A percentile compares a stretch with the other conserved stretches of the same genome.
These are phyloP conservation scores for Phialocephala sp. DNA, from an alignment of 2,329 filamentous ascomycete species.

Conservation along the genomic window DNA sequence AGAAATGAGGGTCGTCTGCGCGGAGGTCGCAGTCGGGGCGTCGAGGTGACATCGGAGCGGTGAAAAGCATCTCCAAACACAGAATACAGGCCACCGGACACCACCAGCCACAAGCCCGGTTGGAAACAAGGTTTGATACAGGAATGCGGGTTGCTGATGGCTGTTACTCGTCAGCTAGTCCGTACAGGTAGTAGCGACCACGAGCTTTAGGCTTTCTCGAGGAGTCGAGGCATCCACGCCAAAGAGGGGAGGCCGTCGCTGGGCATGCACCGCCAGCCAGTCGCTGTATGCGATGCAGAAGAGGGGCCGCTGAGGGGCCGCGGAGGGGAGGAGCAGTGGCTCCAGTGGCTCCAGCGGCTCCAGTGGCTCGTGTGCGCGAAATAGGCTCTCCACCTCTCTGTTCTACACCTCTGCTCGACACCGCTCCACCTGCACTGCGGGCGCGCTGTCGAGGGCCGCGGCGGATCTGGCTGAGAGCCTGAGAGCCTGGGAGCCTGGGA, in stretches of 20 bases:
- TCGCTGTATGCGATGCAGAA: neutral
- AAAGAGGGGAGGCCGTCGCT: neutral
- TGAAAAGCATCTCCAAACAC: slow-evolving; percentile 1
- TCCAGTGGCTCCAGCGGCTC: neutral
- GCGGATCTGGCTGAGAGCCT: neutral
- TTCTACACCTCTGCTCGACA: too few relatives aligned
- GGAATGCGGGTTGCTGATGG: neutral
- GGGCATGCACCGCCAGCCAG: slow-evolving; percentile 1
- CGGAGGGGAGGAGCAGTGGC: neutral
- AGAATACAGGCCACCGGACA: neutral
- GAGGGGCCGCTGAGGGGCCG: neutral
- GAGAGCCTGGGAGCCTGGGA: too few relatives aligned
- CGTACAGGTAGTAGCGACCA: neutral
- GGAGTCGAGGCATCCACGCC: too few relatives aligned
- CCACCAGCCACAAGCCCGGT: slow-evolving; percentile 8
- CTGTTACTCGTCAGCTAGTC: neutral
- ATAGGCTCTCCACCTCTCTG: too few relatives aligned
- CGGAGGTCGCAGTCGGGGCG: neutral
- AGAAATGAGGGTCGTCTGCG: neutral
- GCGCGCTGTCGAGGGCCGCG: neutral
- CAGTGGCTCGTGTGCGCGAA: too few relatives aligned
- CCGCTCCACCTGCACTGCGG: neutral
- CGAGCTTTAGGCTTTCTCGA: neutral
- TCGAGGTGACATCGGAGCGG: slow-evolving; percentile 6
- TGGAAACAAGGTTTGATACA: neutral